Evolutionary conservation across 139 green algal genomes (phyloP), one percentile per base, ranked within the genome.

Genomic region (Parachlorella kessleri): DNA sequence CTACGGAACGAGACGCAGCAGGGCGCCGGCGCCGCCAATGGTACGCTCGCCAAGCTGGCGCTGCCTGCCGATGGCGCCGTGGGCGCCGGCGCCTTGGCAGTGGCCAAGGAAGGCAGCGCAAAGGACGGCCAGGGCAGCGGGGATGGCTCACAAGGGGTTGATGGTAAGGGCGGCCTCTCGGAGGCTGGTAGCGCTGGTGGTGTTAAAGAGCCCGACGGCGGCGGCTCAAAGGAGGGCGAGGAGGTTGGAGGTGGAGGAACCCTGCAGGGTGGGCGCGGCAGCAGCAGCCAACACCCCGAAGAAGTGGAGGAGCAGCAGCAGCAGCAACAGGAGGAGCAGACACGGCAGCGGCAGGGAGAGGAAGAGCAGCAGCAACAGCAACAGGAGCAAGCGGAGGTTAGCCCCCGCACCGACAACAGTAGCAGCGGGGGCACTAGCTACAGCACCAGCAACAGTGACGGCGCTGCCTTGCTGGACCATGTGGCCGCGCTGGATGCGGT

Each of bases 1-100:
- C 67, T 86, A 42, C 76, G 71, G 24, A 76, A 86, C 10, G 76
- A 83, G 26, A 81, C 78, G 33, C 53, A 66, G 1, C 28, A 30
- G 33, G 70, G 55, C 28, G 39, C 39, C 9, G 30, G 54, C 10
- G 55, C 36, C 4, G n/a, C 37, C 59, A 8, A 59, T 18, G 21
- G 48, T 18, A 59, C 48, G 48, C 48, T 59, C 14, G 48, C 48
- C 48, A 18, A 14, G 48, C 48, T 59, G 48, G n/a, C n/a, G n/a
- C n/a, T n/a, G n/a, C n/a, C n/a, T n/a, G n/a, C n/a, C n/a, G n/a
- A n/a, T n/a, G 21, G 48, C 48, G 14, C 14, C 48, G 21, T 59
- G 14, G 55, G 48, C 4, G 36, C 4, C 33, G 37, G 21, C 5
- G 6, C 33, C 36, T 36, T 23, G 5, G 72, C 72, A 2, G 38